Percentiles rank a stretch among this genome's conserved stretches.
phyloP scores from a whole-genome alignment of 768 basidiomycete genomes.

The Termitomyces sp. region DNA sequence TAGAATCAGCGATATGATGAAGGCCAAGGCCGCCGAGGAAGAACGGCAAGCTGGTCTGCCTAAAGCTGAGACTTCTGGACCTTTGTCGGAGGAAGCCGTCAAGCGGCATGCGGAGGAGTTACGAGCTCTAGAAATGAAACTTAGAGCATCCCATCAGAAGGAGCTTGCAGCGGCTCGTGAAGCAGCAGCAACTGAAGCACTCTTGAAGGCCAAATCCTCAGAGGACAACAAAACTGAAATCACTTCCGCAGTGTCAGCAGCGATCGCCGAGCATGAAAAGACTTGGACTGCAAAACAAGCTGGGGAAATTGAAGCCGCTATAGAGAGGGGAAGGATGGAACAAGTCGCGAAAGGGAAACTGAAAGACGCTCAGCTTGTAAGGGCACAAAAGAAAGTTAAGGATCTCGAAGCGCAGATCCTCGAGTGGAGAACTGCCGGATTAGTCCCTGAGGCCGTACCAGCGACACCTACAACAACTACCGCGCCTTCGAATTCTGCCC shows the following conservation, averaged over 20 bases:
- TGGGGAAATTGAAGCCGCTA: conserved; percentile 59
- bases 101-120: conserved; percentile 63
- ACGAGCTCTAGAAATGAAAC: conserved; percentile 47
- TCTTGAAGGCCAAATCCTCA: conserved; percentile 33
- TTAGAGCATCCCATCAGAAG: conserved; percentile 49
- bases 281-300: conserved; percentile 43
- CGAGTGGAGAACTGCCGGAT: conserved; percentile 50
- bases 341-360: conserved; percentile 57
- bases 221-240: conserved; percentile 34
- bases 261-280: conserved; percentile 47
- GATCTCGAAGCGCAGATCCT: conserved; percentile 64
- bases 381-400: conserved; percentile 58
- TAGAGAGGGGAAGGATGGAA: conserved; percentile 70
- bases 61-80: conserved; percentile 20
- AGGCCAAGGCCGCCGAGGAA: conserved; percentile 44
- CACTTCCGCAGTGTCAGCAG: conserved; percentile 47
- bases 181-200: conserved; percentile 31
- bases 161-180: conserved; percentile 54
- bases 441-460: conserved; percentile 35
- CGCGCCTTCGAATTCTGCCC: conserved; percentile 19
- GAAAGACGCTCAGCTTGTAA: conserved; percentile 69
- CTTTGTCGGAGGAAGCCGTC: conserved; percentile 31
- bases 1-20: conserved; percentile 50
- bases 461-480: conserved; percentile 25
- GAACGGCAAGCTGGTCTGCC: conserved; percentile 39